Conservation (phyloP, 768 basidiomycete genomes). For the Phylloporus arenicola region DNA sequence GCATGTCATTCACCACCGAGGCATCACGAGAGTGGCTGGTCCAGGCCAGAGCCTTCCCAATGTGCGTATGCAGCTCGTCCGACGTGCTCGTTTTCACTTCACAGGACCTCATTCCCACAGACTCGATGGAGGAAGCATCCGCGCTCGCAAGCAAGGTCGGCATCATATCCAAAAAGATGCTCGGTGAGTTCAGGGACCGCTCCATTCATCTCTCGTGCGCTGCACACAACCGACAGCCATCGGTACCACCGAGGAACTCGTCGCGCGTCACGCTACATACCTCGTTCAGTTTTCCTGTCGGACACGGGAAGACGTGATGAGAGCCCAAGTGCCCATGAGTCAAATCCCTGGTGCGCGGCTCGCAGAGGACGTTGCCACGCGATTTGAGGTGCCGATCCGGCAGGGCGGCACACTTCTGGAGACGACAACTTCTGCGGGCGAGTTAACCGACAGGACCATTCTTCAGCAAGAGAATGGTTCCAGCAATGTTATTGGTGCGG, state of each 20-base stretch:
- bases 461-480: no score
- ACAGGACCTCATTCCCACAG: constrained; percentile 27
- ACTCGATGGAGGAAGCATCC: constrained; percentile 83
- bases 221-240: constrained; percentile 40
- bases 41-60: no score
- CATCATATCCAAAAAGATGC: constrained; percentile 64
- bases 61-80: constrained; percentile 28
- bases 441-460: no score
- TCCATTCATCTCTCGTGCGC: neutral
- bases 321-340: constrained; percentile 57
- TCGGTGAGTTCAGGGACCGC: constrained; percentile 40
- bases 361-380: constrained; percentile 70
- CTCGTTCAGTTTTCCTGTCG: constrained; percentile 72
- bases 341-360: constrained; percentile 56
- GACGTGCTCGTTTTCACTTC: neutral
- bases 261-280: constrained; percentile 65
- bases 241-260: constrained; percentile 59
- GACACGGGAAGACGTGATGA: constrained; percentile 52
- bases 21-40: no score
- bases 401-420: neutral
- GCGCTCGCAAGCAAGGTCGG: constrained; percentile 72
- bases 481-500: no score
- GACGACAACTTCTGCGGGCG: no score
- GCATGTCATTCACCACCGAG: no score
- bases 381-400: constrained; percentile 63